Conservation (phyloP, 306 rosid species). For the Cicer judaicum region DNA sequence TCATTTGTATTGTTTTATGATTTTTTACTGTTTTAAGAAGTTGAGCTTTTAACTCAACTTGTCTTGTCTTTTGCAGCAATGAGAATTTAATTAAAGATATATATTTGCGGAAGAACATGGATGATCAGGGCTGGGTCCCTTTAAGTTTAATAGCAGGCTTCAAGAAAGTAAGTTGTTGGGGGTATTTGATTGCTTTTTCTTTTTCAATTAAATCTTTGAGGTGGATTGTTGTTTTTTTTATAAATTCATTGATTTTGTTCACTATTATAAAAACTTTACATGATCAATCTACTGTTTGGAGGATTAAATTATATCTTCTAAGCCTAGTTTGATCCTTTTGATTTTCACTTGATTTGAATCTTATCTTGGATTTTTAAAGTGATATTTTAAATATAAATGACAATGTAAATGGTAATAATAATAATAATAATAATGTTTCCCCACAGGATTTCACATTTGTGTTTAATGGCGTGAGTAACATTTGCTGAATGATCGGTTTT, state of each 20-base stretch:
- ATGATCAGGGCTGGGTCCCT: slow-evolving; percentile 92
- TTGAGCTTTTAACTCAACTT: slow-evolving; percentile 39
- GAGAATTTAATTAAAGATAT: slow-evolving; percentile 77
- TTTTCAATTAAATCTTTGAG: not conserved
- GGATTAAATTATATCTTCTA: not conserved
- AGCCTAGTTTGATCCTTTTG: not conserved
- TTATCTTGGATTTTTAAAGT: not conserved
- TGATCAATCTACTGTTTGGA: not conserved
- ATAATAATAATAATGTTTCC: not conserved
- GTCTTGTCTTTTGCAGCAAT: slow-evolving; percentile 66
- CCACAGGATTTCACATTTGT: too few relatives aligned
- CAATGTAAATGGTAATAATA: not conserved
- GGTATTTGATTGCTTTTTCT: slow-evolving; percentile 17
- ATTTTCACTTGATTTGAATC: not conserved
- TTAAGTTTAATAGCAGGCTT: slow-evolving; percentile 76
- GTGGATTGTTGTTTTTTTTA: slow-evolving; percentile 12
- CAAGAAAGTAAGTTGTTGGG: slow-evolving; percentile 74
- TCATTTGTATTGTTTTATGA: slow-evolving; percentile 14
- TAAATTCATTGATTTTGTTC: not conserved
- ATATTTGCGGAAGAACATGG: slow-evolving; percentile 81
- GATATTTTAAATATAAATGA: not conserved
- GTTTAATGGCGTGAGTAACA: too few relatives aligned
- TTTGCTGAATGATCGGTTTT: too few relatives aligned
- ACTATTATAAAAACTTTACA: not conserved
- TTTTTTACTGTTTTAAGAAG: slow-evolving; percentile 24